Conservation (phyloP, 257 asterid genomes). For the Sherardia arvensis region DNA sequence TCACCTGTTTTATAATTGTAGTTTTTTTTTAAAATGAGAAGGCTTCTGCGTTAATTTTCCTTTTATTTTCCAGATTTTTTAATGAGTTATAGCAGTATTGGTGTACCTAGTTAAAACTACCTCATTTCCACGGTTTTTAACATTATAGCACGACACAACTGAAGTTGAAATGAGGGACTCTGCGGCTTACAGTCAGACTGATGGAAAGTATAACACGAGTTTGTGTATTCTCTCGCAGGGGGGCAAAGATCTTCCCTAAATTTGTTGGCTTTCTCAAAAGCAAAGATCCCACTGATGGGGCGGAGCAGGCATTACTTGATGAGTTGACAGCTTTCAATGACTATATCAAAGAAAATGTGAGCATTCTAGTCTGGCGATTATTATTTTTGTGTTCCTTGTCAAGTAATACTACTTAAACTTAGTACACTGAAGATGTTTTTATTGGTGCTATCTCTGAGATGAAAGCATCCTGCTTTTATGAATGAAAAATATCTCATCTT, state of each 20-base stretch:
- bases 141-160: not conserved
- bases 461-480: not conserved
- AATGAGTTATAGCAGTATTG: not conserved
- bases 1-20: too few species aligned
- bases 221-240: conserved; percentile 41
- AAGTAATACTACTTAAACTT: not conserved
- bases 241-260: conserved; percentile 78
- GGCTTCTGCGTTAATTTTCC: not conserved
- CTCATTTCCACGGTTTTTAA: not conserved
- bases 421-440: not conserved
- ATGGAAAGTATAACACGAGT: not conserved
- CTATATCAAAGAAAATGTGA: conserved; percentile 68
- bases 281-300: conserved; percentile 78
- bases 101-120: not conserved
- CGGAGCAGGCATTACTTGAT: conserved; percentile 66
- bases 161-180: not conserved
- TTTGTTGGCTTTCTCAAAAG: conserved; percentile 89
- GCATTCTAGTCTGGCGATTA: conserved; percentile 11
- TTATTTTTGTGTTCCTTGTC: conserved; percentile 3
- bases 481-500: not conserved
- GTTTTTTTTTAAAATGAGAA: too few species aligned
- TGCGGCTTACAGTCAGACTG: not conserved
- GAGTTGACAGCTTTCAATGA: conserved; percentile 66
- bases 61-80: not conserved
- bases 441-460: not conserved